Conservation (phyloP, 2,329 filamentous ascomycete species). For the Decorospora gaudefroyi region DNA sequence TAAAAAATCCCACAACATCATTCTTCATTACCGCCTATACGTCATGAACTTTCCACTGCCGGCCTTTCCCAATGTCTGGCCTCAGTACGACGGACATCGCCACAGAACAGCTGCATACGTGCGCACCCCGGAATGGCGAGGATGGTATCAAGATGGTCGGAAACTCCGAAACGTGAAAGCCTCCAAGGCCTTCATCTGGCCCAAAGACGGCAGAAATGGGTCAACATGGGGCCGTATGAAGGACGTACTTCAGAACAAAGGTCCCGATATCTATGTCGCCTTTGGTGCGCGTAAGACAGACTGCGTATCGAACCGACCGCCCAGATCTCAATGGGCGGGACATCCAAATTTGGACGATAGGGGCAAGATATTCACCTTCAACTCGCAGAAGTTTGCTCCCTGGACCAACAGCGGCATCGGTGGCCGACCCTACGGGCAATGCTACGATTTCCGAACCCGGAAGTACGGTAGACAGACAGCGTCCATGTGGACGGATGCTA, state of each 20-base stretch:
- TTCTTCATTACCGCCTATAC: neutral
- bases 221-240: constrained; percentile 48
- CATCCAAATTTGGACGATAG: constrained; percentile 39
- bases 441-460: constrained; percentile 47
- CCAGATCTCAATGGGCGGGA: constrained; percentile 44
- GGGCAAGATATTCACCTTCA: constrained; percentile 17
- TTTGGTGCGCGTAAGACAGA: constrained; percentile 47
- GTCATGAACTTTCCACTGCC: constrained; percentile 4
- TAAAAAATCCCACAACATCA: neutral
- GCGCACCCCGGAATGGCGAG: constrained; percentile 12
- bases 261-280: constrained; percentile 54
- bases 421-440: constrained; percentile 22
- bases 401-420: constrained; percentile 23
- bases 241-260: constrained; percentile 50
- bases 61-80: constrained; percentile 3
- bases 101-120: constrained; percentile 30
- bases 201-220: constrained; percentile 50
- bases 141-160: constrained; percentile 36
- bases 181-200: constrained; percentile 52
- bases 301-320: constrained; percentile 47
- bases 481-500: constrained; percentile 40
- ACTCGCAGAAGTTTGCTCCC: constrained; percentile 18
- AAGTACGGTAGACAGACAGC: constrained; percentile 36
- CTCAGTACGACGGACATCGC: constrained; percentile 13
- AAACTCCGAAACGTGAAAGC: constrained; percentile 34